These are phyloP conservation scores for Paramecium tetraurelia DNA, from an alignment of 73 alveolate species.

Conservation along the genomic window DNA sequence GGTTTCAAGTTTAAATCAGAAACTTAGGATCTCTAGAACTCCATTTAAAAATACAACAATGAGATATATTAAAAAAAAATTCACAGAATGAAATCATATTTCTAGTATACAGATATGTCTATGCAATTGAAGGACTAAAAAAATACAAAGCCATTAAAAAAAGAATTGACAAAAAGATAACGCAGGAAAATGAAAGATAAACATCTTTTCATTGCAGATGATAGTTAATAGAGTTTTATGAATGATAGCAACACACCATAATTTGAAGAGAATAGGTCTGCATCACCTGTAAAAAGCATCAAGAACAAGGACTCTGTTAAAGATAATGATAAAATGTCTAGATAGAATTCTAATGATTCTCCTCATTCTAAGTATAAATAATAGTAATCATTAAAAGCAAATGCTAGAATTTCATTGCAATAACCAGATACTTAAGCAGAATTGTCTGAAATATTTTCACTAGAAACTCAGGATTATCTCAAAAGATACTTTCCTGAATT, in stretches of 20 bases:
- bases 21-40: background rate
- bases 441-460: background rate
- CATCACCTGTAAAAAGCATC: background rate
- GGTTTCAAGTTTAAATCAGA: slow-evolving; percentile 21
- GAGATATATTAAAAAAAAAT: background rate
- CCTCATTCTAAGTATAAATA: background rate
- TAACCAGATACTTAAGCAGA: background rate
- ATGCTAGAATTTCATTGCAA: background rate
- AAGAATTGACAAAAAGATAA: background rate
- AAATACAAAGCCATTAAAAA: background rate
- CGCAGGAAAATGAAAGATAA: background rate
- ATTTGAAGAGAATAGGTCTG: background rate
- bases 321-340: background rate
- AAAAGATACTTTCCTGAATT: background rate
- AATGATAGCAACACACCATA: background rate
- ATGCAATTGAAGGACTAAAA: background rate
- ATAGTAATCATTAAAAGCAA: background rate
- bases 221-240: background rate
- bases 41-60: background rate
- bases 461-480: background rate
- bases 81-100: background rate
- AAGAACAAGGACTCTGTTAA: background rate
- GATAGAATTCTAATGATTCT: background rate
- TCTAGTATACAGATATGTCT: background rate
- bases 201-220: background rate